A percentile compares a stretch with the other conserved stretches of the same genome.
phyloP scores from a whole-genome alignment of 2,329 filamentous ascomycete genomes.

The Orbilia blumenaviensis region DNA sequence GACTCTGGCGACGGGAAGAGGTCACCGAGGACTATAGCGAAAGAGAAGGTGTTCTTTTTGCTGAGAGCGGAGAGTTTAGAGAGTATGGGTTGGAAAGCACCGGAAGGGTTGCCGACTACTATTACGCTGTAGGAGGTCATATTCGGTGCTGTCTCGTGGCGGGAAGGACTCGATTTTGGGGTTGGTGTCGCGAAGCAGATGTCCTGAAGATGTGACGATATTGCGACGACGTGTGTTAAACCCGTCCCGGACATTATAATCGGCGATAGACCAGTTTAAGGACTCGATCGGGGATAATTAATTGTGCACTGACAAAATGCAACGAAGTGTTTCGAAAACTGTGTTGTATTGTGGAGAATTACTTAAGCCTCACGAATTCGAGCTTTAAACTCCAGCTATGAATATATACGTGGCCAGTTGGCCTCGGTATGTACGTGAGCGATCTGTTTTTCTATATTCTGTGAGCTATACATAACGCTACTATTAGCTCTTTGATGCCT shows the following conservation, averaged over 20 bases:
- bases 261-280: too few species aligned
- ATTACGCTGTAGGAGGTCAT: constrained; percentile 62
- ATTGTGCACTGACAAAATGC: not conserved
- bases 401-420: too few species aligned
- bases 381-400: too few species aligned
- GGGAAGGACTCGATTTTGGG: not conserved
- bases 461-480: too few species aligned
- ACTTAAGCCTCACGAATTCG: not conserved
- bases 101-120: constrained; percentile 83
- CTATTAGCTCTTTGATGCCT: too few species aligned
- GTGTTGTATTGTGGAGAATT: not conserved
- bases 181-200: not conserved
- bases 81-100: constrained; percentile 78
- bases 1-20: constrained; percentile 70
- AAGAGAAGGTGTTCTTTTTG: constrained; percentile 84
- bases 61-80: constrained; percentile 82
- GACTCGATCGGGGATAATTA: not conserved
- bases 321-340: not conserved
- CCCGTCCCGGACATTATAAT: not conserved
- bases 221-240: constrained; percentile 5
- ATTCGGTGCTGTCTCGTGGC: not conserved
- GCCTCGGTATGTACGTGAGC: too few species aligned
- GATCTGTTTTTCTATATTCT: too few species aligned
- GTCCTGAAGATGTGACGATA: not conserved
- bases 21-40: constrained; percentile 84